These are phyloP conservation scores for Backusella liffmaniae DNA, from an alignment of 192 early-diverging fungal genomes.

Conservation along the genomic window DNA sequence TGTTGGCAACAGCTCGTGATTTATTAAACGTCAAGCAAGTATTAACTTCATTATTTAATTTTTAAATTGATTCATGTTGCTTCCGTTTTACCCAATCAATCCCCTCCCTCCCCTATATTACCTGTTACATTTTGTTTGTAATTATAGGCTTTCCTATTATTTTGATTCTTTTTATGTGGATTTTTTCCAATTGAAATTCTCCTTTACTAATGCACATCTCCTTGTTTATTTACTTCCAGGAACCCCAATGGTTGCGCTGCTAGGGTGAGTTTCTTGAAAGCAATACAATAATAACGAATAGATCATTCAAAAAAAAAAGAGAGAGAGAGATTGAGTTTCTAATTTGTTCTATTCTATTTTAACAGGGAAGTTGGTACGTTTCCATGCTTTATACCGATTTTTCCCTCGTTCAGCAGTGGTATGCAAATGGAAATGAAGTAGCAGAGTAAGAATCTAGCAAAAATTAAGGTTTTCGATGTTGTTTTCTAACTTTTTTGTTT, in stretches of 20 bases:
- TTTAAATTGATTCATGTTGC: background rate
- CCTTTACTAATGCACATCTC: slow-evolving; percentile 16
- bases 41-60: background rate
- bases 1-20: slow-evolving; percentile 34
- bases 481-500: slow-evolving; percentile 7
- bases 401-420: slow-evolving; percentile 55
- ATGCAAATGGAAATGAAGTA: slow-evolving; percentile 64
- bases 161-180: slow-evolving; percentile 7
- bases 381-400: slow-evolving; percentile 64
- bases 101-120: background rate
- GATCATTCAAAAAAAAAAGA: background rate
- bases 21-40: slow-evolving; percentile 41
- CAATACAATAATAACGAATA: background rate
- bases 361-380: slow-evolving; percentile 56
- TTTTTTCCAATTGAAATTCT: slow-evolving; percentile 2
- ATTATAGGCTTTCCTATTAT: background rate
- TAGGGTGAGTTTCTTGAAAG: slow-evolving; percentile 26
- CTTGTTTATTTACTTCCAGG: slow-evolving; percentile 18
- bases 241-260: slow-evolving; percentile 45
- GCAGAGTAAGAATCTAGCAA: slow-evolving; percentile 40
- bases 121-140: background rate
- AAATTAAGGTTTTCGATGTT: background rate
- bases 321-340: background rate
- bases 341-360: background rate
- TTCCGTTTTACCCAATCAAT: background rate